Base-by-base conservation (phyloP, 1,284 basidiomycete species). In the Ustilago tritici region DNA sequence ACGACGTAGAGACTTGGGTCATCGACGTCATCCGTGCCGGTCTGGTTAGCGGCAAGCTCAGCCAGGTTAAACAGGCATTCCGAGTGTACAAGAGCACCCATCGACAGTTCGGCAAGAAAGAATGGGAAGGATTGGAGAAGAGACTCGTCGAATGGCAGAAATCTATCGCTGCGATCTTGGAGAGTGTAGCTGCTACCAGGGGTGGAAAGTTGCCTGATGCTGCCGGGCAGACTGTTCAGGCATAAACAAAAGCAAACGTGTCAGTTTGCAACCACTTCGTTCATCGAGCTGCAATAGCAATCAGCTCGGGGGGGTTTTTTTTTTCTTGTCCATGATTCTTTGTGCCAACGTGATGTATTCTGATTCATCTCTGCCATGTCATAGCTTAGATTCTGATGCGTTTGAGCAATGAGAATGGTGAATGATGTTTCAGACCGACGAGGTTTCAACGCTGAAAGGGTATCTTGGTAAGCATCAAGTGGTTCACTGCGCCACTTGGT, bases 21-120 rank as follows among this genome's bases (percentile, higher is more conserved):
- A 86, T 86, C 56, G 84, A 86, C 47, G 83, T 86, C 36, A 85
- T 86, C 53, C 81, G 84, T 11, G 84, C 84, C 15, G 84, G 84
- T 6, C 64, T 86, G 14, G 84, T 85, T 3, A 65, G 63, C 0
- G 84, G 84, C 28, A 85, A 85, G 65, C 76, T 86, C 19, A 80
- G 77, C 41, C 84, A 86, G 67, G 82, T 84, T 12, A 79, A 78
- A 38, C 57, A 76, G 28, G 77, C 81, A 14, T 83, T 86, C 61
- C 55, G 84, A 3, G 84, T 86, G 34, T 86, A 85, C 78, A 79
- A 83, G 65, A 64, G 67, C 4, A 78, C 79, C 12, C 77, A 84
- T 64, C 55, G 84, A 17, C 73, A 82, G 35, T 86, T 86, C 61
- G 82, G 80, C 5, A 70, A 70, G 57, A 52, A 76, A 58, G 83